phyloP scores from a whole-genome alignment of 805 yeast species.

The Wickerhamiella galacta region DNA sequence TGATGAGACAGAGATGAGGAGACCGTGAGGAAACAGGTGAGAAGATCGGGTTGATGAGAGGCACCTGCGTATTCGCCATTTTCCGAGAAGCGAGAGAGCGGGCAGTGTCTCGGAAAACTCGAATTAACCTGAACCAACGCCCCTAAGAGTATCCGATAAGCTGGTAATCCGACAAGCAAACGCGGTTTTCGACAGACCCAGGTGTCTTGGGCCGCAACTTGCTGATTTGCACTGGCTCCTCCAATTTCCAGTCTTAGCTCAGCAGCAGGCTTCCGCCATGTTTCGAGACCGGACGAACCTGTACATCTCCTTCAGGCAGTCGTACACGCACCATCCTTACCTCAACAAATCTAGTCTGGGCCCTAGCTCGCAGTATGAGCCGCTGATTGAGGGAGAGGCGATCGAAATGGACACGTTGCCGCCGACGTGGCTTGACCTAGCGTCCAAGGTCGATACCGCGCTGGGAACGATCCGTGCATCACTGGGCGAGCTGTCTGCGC shows the following conservation, averaged over 20 bases:
- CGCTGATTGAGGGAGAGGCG: conserved; percentile 31
- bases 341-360: conserved; percentile 7
- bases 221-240: not conserved
- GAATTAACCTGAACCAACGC: too few species aligned
- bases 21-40: too few species aligned
- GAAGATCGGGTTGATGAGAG: too few species aligned
- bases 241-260: not conserved
- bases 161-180: too few species aligned
- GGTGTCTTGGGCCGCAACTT: too few species aligned
- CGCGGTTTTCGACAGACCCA: too few species aligned
- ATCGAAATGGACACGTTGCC: conserved; percentile 53
- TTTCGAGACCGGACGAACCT: conserved; percentile 90
- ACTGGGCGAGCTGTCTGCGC: conserved; percentile 42
- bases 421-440: conserved; percentile 62
- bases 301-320: conserved; percentile 72
- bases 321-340: conserved; percentile 53
- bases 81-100: too few species aligned
- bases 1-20: too few species aligned
- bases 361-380: conserved; percentile 37
- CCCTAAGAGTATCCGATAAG: too few species aligned
- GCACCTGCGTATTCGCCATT: too few species aligned
- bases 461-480: conserved; percentile 35
- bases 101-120: too few species aligned
- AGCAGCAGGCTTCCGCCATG: conserved; percentile 24
- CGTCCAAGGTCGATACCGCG: conserved; percentile 51